A percentile compares a stretch with the other conserved stretches of the same genome.
Evolutionary conservation across 2,329 filamentous ascomycete species (phyloP).

Genomic region (Onygenales sp.): DNA sequence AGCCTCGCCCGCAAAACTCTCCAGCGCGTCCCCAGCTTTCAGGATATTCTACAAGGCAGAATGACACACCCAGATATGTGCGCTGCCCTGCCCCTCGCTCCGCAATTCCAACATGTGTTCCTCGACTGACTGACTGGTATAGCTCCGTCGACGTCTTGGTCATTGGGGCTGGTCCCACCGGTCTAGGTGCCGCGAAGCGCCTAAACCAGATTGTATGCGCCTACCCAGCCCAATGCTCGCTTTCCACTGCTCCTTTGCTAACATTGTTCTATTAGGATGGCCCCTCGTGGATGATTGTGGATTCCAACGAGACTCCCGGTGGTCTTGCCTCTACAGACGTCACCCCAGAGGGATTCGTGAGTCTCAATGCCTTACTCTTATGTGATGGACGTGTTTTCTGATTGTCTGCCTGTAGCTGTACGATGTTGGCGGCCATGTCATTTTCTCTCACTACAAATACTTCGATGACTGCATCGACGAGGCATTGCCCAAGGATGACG

Average conservation of each 20-base stretch:
- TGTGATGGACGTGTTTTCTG: constrained; percentile 9
- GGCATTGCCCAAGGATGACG: constrained; percentile 82
- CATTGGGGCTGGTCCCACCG: constrained; percentile 95
- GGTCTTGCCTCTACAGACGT: constrained; percentile 93
- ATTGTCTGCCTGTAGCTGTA: constrained; percentile 59
- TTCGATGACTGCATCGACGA: constrained; percentile 98
- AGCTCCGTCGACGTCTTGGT: constrained; percentile 94
- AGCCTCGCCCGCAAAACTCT: constrained; percentile 34
- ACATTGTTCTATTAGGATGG: constrained; percentile 53
- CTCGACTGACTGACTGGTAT: constrained; percentile 30
- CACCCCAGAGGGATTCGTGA: constrained; percentile 92
- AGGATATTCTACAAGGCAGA: constrained; percentile 38
- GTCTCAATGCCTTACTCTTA: constrained; percentile 34
- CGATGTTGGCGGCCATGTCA: constrained; percentile 96
- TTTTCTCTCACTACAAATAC: constrained; percentile 99
- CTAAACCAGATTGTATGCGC: constrained; percentile 84
- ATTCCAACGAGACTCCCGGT: constrained; percentile 83
- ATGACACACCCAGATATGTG: constrained; percentile 39
- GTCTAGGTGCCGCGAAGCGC: constrained; percentile 94
- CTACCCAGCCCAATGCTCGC: background rate
- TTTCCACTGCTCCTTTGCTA: background rate
- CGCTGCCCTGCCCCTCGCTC: constrained; percentile 8
- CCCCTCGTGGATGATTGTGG: constrained; percentile 92
- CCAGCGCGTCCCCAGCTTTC: constrained; percentile 35
- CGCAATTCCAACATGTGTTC: background rate